Evolutionary conservation across 2,329 filamentous ascomycete species (phyloP), one percentile per base, ranked within the genome.

Genomic region (Chaetomium olivaceum): DNA sequence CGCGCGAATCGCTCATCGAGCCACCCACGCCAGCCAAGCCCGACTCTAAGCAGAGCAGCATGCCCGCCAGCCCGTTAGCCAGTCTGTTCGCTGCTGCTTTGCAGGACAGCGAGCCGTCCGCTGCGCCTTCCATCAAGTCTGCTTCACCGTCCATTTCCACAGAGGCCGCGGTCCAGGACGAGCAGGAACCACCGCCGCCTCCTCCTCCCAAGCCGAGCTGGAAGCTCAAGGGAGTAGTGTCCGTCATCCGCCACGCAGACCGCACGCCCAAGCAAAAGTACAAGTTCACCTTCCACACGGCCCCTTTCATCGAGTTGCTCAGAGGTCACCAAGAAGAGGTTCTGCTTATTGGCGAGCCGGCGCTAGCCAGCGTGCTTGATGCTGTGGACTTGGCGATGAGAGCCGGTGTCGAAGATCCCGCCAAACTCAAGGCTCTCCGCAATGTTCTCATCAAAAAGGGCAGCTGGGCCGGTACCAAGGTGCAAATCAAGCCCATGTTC

Each of bases 401-500:
- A 39, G 87, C 92, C 72, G 91, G 90, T 0, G 81, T 93, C 23
- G 95, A 99, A 76, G 96, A 99, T 73, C 84, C 84, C 58, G 87
- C 86, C 59, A 99, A 99, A 78, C 87, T 99, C n/a, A 89, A 87
- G 69, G 83, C 92, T 51, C 83, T 99, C 58, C 89, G 91, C 65
- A 94, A 94, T 68, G 94, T 96, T 6, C 81, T 99, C 7, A 88
- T 92, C 51, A 96, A 95, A 79, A 99, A 99, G 77, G 93, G 93
- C 1, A 89, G 88, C 23, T 97, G 94, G 91, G 89, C 93, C 4
- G 95, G 95, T 0, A 99, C 95, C 1, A 99, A 99, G 77, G 93
- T 99, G 2, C 95, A 99, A 78, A 98, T 99, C 76, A 99, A 99
- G 78, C 95, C 95, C 11, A 97, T 99, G 93, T 99, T 99, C 78